Evolutionary conservation across 2,329 filamentous ascomycete species (phyloP).

Genomic region (Ceratocystis alfenasii): DNA sequence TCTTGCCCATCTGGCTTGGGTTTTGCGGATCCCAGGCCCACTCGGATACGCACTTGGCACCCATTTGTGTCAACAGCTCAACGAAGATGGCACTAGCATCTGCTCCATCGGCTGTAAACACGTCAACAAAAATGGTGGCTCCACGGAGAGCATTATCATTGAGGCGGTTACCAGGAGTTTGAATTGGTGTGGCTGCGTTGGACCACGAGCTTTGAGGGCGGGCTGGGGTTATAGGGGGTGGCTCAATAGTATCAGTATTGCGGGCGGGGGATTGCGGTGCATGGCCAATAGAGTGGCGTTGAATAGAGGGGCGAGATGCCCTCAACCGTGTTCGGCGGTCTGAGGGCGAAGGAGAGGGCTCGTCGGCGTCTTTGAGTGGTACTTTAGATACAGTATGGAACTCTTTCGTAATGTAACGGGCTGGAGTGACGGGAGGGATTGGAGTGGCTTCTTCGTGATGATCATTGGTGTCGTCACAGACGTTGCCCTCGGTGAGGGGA

Average conservation of each 20-base stretch:
- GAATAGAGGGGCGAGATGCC: conserved; percentile 20
- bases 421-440: conserved; percentile 43
- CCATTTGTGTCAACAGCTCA: conserved; percentile 68
- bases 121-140: conserved; percentile 70
- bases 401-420: conserved; percentile 37
- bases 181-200: conserved; percentile 42
- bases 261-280: conserved; percentile 23
- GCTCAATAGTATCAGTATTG: conserved; percentile 21
- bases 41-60: conserved; percentile 62
- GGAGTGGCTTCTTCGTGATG: conserved; percentile 22
- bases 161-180: conserved; percentile 33
- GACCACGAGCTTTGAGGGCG: conserved; percentile 44
- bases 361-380: conserved; percentile 56
- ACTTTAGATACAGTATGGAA: conserved; percentile 68
- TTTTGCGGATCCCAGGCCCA: conserved; percentile 50
- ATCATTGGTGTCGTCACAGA: background rate
- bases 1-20: conserved; percentile 35
- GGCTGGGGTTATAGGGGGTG: conserved; percentile 25
- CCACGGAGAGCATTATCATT: conserved; percentile 46
- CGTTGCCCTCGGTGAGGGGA: background rate
- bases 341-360: conserved; percentile 39
- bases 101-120: conserved; percentile 67
- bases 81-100: conserved; percentile 73
- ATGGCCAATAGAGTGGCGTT: conserved; percentile 18
- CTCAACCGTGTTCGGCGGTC: conserved; percentile 29